phyloP scores from a whole-genome alignment of 768 basidiomycete genomes.

The Leccinum olivaceopallidum region DNA sequence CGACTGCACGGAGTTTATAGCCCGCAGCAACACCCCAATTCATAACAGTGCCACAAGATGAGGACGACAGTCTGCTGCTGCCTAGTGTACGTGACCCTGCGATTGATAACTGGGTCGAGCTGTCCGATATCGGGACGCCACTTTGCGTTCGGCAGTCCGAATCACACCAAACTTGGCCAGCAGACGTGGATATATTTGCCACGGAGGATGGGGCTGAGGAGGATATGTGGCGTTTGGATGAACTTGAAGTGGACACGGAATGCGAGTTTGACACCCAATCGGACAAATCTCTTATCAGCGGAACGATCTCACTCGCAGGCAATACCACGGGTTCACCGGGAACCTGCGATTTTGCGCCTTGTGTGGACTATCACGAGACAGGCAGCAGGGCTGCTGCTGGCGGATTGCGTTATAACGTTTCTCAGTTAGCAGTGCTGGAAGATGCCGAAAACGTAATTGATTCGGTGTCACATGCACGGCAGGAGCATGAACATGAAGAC shows the following conservation, averaged over 20 bases:
- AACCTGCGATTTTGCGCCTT: conserved; percentile 12
- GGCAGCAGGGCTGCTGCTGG: conserved; percentile 14
- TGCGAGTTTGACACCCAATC: conserved; percentile 15
- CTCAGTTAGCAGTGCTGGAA: conserved; percentile 20
- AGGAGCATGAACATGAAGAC: conserved; percentile 9
- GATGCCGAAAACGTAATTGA: conserved; percentile 13
- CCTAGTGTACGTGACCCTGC: conserved; percentile 5
- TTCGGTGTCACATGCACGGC: conserved; percentile 12
- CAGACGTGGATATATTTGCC: conserved; percentile 19
- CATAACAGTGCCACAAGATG: conserved; percentile 15
- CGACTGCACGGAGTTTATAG: conserved; percentile 16
- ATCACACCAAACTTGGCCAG: conserved; percentile 4
- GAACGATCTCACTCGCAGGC: conserved; percentile 16
- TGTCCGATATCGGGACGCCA: conserved; percentile 12
- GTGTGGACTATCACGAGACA: conserved; percentile 10
- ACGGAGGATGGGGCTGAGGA: conserved; percentile 18
- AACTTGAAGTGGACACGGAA: conserved; percentile 6
- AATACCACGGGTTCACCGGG: conserved; percentile 19
- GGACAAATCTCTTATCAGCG: conserved; percentile 29
- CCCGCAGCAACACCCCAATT: conserved; percentile 13
- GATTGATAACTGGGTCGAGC: conserved; percentile 18
- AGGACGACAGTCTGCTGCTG: conserved; percentile 26
- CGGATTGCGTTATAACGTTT: conserved; percentile 13
- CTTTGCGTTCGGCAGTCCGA: conserved; percentile 1
- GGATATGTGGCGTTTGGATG: conserved; percentile 16